Conservation (phyloP, 2,329 filamentous ascomycete species). For the Colletotrichum destructivum region DNA sequence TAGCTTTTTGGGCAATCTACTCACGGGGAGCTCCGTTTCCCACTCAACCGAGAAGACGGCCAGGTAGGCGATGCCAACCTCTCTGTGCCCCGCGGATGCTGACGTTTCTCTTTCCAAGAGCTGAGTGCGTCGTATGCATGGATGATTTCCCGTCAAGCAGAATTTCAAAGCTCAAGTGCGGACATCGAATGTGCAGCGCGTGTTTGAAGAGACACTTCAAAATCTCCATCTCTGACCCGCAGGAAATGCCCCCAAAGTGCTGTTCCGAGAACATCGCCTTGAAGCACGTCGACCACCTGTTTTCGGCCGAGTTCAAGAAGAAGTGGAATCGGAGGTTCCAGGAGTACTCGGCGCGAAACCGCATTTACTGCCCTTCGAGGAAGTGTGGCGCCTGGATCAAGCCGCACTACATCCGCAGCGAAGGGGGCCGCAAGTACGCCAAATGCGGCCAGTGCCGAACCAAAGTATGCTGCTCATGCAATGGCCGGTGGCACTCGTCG, state of each 20-base stretch:
- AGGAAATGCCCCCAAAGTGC: conserved; percentile 88
- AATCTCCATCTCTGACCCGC: conserved; percentile 81
- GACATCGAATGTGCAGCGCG: conserved; percentile 84
- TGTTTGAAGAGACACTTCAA: conserved; percentile 84
- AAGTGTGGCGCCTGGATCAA: conserved; percentile 87
- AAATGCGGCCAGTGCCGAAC: conserved; percentile 80
- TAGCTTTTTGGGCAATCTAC: conserved; percentile 28
- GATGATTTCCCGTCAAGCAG: conserved; percentile 76
- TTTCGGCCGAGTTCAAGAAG: conserved; percentile 81
- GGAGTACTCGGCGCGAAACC: conserved; percentile 81
- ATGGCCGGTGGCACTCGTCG: conserved; percentile 80
- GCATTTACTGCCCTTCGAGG: conserved; percentile 82
- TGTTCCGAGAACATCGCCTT: conserved; percentile 82
- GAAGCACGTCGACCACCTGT: conserved; percentile 82
- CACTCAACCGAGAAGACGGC: conserved; percentile 46
- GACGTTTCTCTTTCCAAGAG: conserved; percentile 58
- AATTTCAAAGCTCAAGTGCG: conserved; percentile 81
- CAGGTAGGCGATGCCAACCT: conserved; percentile 47
- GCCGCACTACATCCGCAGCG: conserved; percentile 75
- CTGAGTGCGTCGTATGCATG: conserved; percentile 81
- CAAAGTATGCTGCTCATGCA: conserved; percentile 82
- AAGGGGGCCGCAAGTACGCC: conserved; percentile 74
- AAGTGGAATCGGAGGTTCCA: conserved; percentile 86
- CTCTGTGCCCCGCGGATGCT: conserved; percentile 32
- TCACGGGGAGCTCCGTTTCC: conserved; percentile 27